phyloP scores from a whole-genome alignment of 768 basidiomycete species.

The Pisolithus sp. region DNA sequence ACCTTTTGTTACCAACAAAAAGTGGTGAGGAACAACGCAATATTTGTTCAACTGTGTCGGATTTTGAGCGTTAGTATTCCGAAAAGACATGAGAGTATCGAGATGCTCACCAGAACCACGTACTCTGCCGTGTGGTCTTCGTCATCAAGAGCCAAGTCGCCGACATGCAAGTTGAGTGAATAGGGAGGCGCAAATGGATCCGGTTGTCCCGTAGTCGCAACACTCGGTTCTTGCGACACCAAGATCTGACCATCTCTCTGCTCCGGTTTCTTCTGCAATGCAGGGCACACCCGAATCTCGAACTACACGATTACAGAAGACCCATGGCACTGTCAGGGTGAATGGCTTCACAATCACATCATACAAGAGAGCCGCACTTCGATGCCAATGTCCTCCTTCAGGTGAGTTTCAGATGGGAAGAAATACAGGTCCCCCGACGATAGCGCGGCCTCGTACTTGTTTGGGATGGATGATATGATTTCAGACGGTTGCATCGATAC shows the following conservation, averaged over 20 bases:
- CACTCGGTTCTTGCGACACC: constrained; percentile 18
- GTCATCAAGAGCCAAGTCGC: constrained; percentile 53
- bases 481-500: constrained; percentile 26
- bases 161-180: constrained; percentile 65
- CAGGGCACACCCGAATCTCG: constrained; percentile 79
- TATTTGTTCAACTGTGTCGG: constrained; percentile 72
- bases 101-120: constrained; percentile 54
- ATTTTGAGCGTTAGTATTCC: neutral
- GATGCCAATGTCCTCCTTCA: constrained; percentile 53
- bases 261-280: constrained; percentile 70
- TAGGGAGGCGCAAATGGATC: constrained; percentile 91
- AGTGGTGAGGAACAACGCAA: constrained; percentile 77
- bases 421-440: constrained; percentile 64
- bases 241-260: constrained; percentile 35
- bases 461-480: constrained; percentile 49
- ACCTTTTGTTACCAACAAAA: constrained; percentile 86
- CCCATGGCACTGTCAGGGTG: neutral
- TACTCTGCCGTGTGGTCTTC: constrained; percentile 54
- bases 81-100: neutral
- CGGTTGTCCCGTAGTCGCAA: constrained; percentile 16
- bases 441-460: constrained; percentile 51
- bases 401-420: constrained; percentile 67
- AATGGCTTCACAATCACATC: constrained; percentile 4
- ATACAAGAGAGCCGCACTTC: constrained; percentile 41
- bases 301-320: constrained; percentile 44